These are phyloP conservation scores for Phytophthora kernoviae DNA, from an alignment of 352 stramenopile species.

Conservation along the genomic window DNA sequence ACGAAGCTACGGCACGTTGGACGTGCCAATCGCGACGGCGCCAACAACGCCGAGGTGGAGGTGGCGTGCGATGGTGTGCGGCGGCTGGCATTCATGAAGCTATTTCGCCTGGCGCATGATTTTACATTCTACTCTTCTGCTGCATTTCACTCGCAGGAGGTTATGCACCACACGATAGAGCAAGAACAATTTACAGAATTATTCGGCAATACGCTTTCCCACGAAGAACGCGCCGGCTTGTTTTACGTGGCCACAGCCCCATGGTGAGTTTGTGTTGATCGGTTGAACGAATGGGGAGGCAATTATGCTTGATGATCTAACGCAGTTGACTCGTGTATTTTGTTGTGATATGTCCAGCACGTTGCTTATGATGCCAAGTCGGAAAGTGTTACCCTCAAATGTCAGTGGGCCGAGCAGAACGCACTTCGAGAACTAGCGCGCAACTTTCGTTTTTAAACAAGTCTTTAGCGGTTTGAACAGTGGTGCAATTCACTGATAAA, in stretches of 20 bases:
- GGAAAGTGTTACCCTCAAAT: conserved; percentile 60
- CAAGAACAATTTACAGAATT: conserved; percentile 61
- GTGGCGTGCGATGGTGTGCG: conserved; percentile 62
- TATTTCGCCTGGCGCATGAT: conserved; percentile 55
- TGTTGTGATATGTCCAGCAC: conserved; percentile 36
- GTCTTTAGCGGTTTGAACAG: not conserved
- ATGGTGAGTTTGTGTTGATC: conserved; percentile 53
- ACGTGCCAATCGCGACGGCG: conserved; percentile 18
- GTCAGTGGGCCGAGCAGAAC: conserved; percentile 65
- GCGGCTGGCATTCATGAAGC: conserved; percentile 68
- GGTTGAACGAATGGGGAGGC: not conserved
- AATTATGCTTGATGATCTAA: not conserved
- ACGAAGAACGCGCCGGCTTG: conserved; percentile 75
- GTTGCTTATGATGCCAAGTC: conserved; percentile 65
- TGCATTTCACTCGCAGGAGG: conserved; percentile 49
- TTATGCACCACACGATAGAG: conserved; percentile 46
- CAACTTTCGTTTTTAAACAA: conserved; percentile 66
- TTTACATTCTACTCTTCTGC: conserved; percentile 61
- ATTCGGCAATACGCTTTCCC: conserved; percentile 66
- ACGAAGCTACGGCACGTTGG: conserved; percentile 56
- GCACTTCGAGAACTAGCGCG: conserved; percentile 64
- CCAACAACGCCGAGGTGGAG: conserved; percentile 29
- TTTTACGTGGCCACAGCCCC: conserved; percentile 56
- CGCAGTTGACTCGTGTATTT: conserved; percentile 5
- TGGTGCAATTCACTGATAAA: conserved; percentile 6